These are phyloP conservation scores for Arthromyces matolae DNA, from an alignment of 768 basidiomycete genomes.

Conservation along the genomic window DNA sequence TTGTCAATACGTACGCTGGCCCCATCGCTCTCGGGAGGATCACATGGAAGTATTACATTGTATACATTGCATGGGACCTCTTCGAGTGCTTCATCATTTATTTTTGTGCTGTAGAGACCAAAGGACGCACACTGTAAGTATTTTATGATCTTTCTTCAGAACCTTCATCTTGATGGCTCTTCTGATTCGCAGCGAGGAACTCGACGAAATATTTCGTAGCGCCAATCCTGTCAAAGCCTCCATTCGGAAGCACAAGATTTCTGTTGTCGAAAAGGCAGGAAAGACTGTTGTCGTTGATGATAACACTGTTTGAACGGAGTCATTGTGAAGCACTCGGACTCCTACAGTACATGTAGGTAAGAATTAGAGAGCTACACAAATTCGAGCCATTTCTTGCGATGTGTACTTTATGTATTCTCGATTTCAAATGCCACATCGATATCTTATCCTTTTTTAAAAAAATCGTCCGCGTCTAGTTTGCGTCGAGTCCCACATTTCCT, in stretches of 20 bases:
- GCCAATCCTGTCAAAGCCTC: constrained; percentile 39
- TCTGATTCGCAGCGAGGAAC: constrained; percentile 30
- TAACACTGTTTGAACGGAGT: constrained; percentile 7
- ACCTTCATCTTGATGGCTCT: background rate
- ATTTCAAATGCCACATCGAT: too few relatives aligned
- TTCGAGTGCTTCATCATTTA: constrained; percentile 35
- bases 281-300: constrained; percentile 20
- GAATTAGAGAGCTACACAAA: too few relatives aligned
- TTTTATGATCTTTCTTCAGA: background rate
- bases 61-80: constrained; percentile 39
- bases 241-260: constrained; percentile 35
- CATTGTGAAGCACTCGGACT: too few relatives aligned
- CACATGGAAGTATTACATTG: constrained; percentile 37
- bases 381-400: too few relatives aligned
- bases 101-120: constrained; percentile 40
- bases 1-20: constrained; percentile 50
- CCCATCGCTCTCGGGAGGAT: constrained; percentile 34
- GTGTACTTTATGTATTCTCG: too few relatives aligned
- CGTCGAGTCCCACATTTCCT: too few relatives aligned
- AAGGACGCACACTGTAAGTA: constrained; percentile 39
- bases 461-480: too few relatives aligned
- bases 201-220: constrained; percentile 36
- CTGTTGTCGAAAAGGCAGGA: constrained; percentile 33
- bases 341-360: too few relatives aligned
- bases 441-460: too few relatives aligned